Evolutionary conservation across 2,329 filamentous ascomycete species (phyloP), one percentile per base, ranked within the genome.

Genomic region (Bipolaris bicolor): DNA sequence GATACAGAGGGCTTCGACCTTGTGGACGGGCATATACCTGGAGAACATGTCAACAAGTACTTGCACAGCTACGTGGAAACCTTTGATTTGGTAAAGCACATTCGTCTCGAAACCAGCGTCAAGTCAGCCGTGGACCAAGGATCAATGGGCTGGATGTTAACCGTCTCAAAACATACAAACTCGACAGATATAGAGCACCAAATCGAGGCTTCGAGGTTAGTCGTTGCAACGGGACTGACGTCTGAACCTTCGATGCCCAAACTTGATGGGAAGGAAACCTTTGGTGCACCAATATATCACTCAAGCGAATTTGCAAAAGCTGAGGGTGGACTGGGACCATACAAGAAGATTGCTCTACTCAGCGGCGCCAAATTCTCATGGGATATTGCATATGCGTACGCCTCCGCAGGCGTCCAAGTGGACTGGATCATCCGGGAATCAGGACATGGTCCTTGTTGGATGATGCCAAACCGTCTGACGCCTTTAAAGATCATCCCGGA

Each of bases 401-500:
- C 83, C 5, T 60, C 58, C 0, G 58, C 63, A 0, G 85, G 85
- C 2, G 79, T 82, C 39, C 75, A 81, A 50, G 85, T 88, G 11
- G 79, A 85, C 58, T 82, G 84, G 80, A 74, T 88, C 2, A 85
- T 88, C 54, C 79, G 85, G 40, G 74, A 80, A 22, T 80, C 75
- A 15, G 84, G 84, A 2, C 80, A 82, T 61, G 86, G 87, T 0
- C 85, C 87, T 0, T 79, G 79, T 1, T 89, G 82, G 81, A 83
- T 89, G 72, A 75, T 82, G 1, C 83, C 84, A 0, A 77, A 83
- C 1, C 86, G 84, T 48, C 84, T 90, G 7, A 90, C 88, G 1
- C 87, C 87, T 0, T 70, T 89, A 22, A 88, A 88, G 73, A 83
- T 82, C 58, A 86, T 84, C 79, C 77, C 90, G 0, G 89, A 91